Evolutionary conservation across 495 filamentous ascomycete genomes (phyloP).

Genomic region (Niebla homalea): DNA sequence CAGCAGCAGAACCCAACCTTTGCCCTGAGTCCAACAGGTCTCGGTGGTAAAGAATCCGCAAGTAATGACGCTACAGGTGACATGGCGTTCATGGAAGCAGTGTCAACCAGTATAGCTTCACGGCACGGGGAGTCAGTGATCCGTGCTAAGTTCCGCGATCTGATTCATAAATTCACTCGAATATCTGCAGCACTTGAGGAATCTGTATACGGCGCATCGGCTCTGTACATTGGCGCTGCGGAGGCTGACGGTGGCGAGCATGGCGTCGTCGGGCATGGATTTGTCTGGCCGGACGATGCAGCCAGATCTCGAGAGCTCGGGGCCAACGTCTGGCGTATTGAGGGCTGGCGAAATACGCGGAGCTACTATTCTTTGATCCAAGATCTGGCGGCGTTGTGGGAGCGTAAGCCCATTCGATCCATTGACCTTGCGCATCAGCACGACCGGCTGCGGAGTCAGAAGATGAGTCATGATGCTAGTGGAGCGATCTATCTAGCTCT

Average conservation of each 20-base stretch:
- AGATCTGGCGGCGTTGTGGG: slow-evolving; percentile 45
- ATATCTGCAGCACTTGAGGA: slow-evolving; percentile 93
- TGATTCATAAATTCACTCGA: slow-evolving; percentile 79
- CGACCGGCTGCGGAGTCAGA: slow-evolving; percentile 70
- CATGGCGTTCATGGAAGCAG: slow-evolving; percentile 73
- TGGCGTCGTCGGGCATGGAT: slow-evolving; percentile 67
- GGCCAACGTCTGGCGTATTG: slow-evolving; percentile 80
- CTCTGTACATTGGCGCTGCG: slow-evolving; percentile 68
- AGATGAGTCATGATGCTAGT: slow-evolving; percentile 54
- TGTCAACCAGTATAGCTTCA: slow-evolving; percentile 67
- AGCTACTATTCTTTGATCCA: slow-evolving; percentile 93
- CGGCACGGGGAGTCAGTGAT: slow-evolving; percentile 84
- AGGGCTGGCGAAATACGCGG: slow-evolving; percentile 88
- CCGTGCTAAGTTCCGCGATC: slow-evolving; percentile 78
- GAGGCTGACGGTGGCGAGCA: slow-evolving; percentile 51
- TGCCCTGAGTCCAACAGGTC: slow-evolving; percentile 28
- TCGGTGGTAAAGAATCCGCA: slow-evolving; percentile 15
- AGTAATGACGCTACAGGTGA: slow-evolving; percentile 72
- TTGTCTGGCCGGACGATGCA: slow-evolving; percentile 79
- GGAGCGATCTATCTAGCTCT: slow-evolving; percentile 74
- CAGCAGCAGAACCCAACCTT: slow-evolving; percentile 60
- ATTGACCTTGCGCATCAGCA: slow-evolving; percentile 86
- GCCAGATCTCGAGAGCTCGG: slow-evolving; percentile 74
- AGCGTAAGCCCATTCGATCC: slow-evolving; percentile 61
- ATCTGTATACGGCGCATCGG: slow-evolving; percentile 77